Conservation (phyloP, 441 rosid species). For the Brassica balearica region DNA sequence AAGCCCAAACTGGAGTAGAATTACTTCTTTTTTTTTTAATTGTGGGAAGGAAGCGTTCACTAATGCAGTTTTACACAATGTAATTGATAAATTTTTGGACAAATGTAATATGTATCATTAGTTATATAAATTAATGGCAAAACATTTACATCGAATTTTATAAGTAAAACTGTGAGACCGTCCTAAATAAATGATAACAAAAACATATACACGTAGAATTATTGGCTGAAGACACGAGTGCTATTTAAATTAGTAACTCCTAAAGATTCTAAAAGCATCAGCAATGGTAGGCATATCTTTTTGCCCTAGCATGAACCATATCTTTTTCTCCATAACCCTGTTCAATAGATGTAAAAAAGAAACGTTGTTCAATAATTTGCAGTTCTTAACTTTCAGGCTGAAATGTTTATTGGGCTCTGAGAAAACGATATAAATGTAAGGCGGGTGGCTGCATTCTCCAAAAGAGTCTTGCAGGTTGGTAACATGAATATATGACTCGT, state of each 20-base stretch:
- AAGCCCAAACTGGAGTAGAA: neutral
- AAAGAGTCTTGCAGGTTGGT: slow-evolving; percentile 91
- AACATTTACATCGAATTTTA: neutral
- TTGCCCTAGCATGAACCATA: neutral
- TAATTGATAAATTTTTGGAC: neutral
- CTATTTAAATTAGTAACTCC: too few relatives aligned
- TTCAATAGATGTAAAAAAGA: neutral
- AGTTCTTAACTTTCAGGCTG: slow-evolving; percentile 57
- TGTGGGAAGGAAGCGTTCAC: neutral
- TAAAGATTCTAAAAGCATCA: too few relatives aligned
- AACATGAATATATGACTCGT: slow-evolving; percentile 9
- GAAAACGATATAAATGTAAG: slow-evolving; percentile 79
- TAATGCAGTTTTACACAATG: neutral
- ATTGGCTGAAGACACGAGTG: too few relatives aligned
- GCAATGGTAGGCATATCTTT: too few relatives aligned
- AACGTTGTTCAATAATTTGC: slow-evolving; percentile 11
- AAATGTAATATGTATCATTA: too few relatives aligned
- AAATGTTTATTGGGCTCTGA: slow-evolving; percentile 85
- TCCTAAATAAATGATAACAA: neutral
- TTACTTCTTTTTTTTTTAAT: neutral
- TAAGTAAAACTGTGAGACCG: neutral
- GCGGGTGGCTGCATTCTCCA: slow-evolving; percentile 85
- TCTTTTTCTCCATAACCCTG: slow-evolving; percentile 4
- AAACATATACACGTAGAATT: too few relatives aligned
- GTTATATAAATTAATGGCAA: neutral